Conservation (phyloP, 352 stramenopile genomes). For the Globisporangium acanthophoron region DNA sequence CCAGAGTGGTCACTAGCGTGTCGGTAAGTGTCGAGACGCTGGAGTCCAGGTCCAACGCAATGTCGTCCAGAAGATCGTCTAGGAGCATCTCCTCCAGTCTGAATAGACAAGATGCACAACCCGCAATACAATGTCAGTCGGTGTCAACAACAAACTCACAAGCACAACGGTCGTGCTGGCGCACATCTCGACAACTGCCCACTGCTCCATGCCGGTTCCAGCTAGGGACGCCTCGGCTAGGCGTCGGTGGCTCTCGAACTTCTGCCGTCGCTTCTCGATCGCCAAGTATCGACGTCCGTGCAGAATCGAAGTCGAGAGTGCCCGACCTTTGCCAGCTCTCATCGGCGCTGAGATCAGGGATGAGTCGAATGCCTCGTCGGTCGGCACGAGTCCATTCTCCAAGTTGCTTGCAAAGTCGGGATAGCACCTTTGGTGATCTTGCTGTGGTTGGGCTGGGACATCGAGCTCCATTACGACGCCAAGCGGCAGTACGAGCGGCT, state of each 20-base stretch:
- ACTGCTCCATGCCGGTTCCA: conserved; percentile 53
- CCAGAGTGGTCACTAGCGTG: conserved; percentile 19
- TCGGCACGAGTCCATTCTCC: background rate
- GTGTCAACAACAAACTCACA: background rate
- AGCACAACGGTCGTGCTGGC: conserved; percentile 4
- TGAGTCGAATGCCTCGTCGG: background rate
- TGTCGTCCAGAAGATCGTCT: conserved; percentile 28
- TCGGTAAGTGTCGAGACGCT: conserved; percentile 24
- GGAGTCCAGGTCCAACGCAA: conserved; percentile 20
- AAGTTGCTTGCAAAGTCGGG: background rate
- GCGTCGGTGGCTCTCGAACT: conserved; percentile 47
- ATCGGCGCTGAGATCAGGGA: background rate
- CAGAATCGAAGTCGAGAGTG: conserved; percentile 15
- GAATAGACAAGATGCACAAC: background rate
- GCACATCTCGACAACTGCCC: conserved; percentile 57
- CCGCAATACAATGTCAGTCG: background rate
- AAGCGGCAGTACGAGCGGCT: conserved; percentile 28
- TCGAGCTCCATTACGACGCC: conserved; percentile 46
- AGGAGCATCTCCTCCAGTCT: conserved; percentile 30
- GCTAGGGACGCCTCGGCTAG: conserved; percentile 52
- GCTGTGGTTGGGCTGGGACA: conserved; percentile 3
- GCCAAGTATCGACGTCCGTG: conserved; percentile 8
- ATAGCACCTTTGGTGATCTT: background rate
- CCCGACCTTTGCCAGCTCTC: conserved; percentile 15
- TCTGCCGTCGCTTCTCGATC: conserved; percentile 44